Evolutionary conservation across 169 alveolate species (phyloP).

Genomic region (Plasmodium knowlesi): DNA sequence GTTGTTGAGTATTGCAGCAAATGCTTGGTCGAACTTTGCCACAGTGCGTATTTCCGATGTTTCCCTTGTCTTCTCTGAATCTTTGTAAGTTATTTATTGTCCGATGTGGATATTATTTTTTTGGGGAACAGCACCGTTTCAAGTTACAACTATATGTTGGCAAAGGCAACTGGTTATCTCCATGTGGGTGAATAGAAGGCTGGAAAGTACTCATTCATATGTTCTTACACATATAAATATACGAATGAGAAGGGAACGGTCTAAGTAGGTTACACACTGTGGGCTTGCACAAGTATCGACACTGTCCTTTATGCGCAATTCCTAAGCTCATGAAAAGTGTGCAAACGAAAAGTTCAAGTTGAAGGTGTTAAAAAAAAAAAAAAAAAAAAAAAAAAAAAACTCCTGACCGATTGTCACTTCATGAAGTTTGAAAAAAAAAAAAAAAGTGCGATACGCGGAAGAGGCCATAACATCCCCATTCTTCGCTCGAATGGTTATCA

Average conservation of each 20-base stretch:
- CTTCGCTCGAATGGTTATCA: neutral
- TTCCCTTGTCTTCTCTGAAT: neutral
- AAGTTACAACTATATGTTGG: neutral
- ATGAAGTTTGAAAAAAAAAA: neutral
- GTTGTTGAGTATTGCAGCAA: neutral
- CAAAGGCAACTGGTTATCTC: neutral
- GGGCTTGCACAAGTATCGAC: neutral
- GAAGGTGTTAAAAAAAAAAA: neutral
- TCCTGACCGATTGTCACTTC: neutral
- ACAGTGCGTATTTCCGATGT: neutral
- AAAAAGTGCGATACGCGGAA: neutral
- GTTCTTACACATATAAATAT: neutral
- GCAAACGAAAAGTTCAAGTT: too few relatives aligned
- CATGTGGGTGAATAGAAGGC: neutral
- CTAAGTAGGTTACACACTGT: neutral
- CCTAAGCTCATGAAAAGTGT: neutral
- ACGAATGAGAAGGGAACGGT: neutral
- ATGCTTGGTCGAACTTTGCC: neutral
- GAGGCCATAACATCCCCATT: neutral
- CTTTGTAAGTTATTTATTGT: neutral
- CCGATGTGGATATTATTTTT: neutral
- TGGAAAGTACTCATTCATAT: neutral
- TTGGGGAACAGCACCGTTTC: neutral
- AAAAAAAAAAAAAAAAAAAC: slow-evolving; percentile 3
- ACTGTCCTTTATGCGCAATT: neutral